Percentiles rank a stretch among this genome's conserved stretches.
These are phyloP conservation scores for Dendrobium nobile DNA, from an alignment of 106 monocot genomes.

Conservation along the genomic window DNA sequence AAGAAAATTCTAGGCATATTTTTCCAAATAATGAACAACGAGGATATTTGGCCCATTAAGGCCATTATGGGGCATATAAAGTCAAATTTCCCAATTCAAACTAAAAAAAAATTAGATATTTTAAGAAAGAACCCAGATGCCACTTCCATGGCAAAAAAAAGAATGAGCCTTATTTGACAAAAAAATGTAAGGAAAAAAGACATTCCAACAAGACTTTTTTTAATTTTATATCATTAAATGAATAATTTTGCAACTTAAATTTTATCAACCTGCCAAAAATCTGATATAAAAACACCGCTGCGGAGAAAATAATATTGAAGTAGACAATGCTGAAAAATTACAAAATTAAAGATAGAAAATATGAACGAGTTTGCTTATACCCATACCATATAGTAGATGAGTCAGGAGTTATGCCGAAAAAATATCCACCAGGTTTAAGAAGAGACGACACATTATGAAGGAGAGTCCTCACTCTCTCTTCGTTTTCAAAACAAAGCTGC, in stretches of 20 bases:
- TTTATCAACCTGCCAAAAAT: neutral
- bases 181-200: neutral
- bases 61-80: no score
- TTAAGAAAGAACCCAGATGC: neutral
- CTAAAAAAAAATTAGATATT: neutral
- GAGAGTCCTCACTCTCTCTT: conserved; percentile 67
- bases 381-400: conserved; percentile 96
- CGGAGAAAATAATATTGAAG: neutral
- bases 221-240: neutral
- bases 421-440: conserved; percentile 93
- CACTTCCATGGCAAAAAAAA: neutral
- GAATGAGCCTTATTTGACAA: neutral
- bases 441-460: conserved; percentile 74
- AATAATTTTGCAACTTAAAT: neutral
- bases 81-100: no score
- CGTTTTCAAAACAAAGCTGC: conserved; percentile 83
- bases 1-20: no score
- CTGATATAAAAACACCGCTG: neutral
- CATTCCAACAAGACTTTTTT: neutral
- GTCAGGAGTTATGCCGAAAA: conserved; percentile 89
- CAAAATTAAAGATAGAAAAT: neutral
- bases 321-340: neutral
- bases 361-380: neutral
- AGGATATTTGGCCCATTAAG: no score
- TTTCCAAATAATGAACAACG: no score